A percentile compares a stretch with the other conserved stretches of the same genome.
These are phyloP conservation scores for Oxytropis ochrocephala DNA, from an alignment of 306 rosid genomes.

Conservation along the genomic window DNA sequence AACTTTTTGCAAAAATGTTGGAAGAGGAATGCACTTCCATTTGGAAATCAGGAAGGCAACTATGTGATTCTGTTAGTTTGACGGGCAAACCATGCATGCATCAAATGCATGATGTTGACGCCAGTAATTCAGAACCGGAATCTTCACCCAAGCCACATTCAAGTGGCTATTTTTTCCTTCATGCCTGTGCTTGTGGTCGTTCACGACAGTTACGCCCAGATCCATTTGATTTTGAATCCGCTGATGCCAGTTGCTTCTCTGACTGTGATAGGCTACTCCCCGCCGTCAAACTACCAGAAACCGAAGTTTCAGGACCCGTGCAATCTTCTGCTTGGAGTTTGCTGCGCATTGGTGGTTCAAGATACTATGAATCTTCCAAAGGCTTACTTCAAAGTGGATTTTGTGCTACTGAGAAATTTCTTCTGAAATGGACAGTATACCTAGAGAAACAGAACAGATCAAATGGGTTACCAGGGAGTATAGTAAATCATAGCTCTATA, in stretches of 20 bases:
- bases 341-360: slow-evolving; percentile 77
- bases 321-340: slow-evolving; percentile 72
- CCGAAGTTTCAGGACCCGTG: slow-evolving; percentile 43
- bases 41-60: slow-evolving; percentile 87
- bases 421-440: slow-evolving; percentile 60
- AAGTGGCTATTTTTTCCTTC: slow-evolving; percentile 81
- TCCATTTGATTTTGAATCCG: slow-evolving; percentile 90
- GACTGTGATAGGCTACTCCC: slow-evolving; percentile 86
- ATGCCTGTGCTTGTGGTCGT: slow-evolving; percentile 94
- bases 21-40: slow-evolving; percentile 79
- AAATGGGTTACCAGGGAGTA: slow-evolving; percentile 35
- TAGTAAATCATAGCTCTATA: slow-evolving; percentile 33
- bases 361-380: slow-evolving; percentile 77
- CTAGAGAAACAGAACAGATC: slow-evolving; percentile 36
- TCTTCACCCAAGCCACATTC: slow-evolving; percentile 49
- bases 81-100: slow-evolving; percentile 91
- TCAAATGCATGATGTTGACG: slow-evolving; percentile 60
- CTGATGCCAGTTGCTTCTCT: slow-evolving; percentile 53
- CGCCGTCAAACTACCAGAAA: slow-evolving; percentile 58
- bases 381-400: slow-evolving; percentile 95
- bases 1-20: slow-evolving; percentile 55
- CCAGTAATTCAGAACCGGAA: slow-evolving; percentile 26
- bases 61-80: slow-evolving; percentile 89
- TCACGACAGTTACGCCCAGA: slow-evolving; percentile 59
- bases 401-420: slow-evolving; percentile 59